A percentile compares a stretch with the other conserved stretches of the same genome.
phyloP scores from a whole-genome alignment of 2,329 filamentous ascomycete genomes.

The Diaporthe capsici region DNA sequence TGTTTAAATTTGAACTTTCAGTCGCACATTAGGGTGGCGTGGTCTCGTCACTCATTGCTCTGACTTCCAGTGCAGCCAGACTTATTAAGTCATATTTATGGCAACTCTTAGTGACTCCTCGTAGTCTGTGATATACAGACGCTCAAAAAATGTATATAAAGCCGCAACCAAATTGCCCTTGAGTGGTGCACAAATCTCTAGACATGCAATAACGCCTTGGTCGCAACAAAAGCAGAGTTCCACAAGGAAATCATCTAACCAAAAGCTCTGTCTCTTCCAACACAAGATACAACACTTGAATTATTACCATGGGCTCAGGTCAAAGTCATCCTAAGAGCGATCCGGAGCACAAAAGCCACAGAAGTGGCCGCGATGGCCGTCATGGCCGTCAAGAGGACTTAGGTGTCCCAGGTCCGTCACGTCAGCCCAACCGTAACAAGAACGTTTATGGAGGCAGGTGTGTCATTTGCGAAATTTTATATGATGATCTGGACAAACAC shows the following conservation, averaged over 20 bases:
- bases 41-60: neutral
- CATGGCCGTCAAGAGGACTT: neutral
- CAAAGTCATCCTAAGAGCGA: too few species aligned
- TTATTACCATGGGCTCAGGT: neutral
- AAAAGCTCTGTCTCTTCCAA: neutral
- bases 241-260: neutral
- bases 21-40: neutral
- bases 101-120: neutral
- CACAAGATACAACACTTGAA: neutral
- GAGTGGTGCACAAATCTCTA: too few species aligned
- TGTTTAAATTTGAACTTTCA: neutral
- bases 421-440: neutral
- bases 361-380: too few species aligned
- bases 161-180: too few species aligned
- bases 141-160: neutral
- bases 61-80: neutral
- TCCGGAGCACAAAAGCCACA: too few species aligned
- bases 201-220: neutral
- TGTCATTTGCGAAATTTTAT: accelerated
- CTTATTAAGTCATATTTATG: neutral
- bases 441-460: neutral
- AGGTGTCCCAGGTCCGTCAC: neutral
- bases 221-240: neutral
- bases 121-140: neutral
- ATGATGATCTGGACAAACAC: neutral